These are phyloP conservation scores for Remersonia thermophila DNA, from an alignment of 2,329 filamentous ascomycete species.

Conservation along the genomic window DNA sequence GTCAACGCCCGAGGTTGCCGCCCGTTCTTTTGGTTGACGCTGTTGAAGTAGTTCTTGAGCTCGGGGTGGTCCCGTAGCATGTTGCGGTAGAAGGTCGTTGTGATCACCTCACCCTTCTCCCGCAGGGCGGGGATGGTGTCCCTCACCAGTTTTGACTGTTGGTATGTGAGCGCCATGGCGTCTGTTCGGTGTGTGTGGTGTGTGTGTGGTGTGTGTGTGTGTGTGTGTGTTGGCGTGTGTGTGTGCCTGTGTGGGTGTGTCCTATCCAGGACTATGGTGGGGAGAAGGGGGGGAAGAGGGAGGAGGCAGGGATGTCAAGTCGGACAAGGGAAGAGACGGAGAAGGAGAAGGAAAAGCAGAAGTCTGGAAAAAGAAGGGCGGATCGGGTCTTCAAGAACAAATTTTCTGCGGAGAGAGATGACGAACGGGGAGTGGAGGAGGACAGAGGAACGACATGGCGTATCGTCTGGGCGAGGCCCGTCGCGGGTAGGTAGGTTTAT, in stretches of 20 bases:
- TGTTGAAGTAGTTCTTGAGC: conserved; percentile 60
- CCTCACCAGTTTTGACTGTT: conserved; percentile 54
- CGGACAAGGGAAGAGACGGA: too few relatives aligned
- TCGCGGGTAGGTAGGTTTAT: too few relatives aligned
- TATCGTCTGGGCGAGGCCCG: too few relatives aligned
- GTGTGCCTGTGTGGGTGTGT: background rate
- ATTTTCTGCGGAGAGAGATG: too few relatives aligned
- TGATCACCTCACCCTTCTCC: conserved; percentile 56
- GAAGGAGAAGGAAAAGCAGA: too few relatives aligned
- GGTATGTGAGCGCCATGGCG: conserved; percentile 30
- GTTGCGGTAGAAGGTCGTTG: conserved; percentile 58
- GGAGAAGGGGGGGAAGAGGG: too few relatives aligned
- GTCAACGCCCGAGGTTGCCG: conserved; percentile 52
- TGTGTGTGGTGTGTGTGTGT: too few relatives aligned
- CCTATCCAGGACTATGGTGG: too few relatives aligned
- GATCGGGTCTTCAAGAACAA: too few relatives aligned
- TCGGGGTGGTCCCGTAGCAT: conserved; percentile 54
- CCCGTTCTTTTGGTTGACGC: conserved; percentile 48
- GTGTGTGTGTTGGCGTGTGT: too few relatives aligned
- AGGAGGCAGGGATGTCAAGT: too few relatives aligned
- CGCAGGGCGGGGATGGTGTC: conserved; percentile 57
- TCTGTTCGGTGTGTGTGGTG: background rate
- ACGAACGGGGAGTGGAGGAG: background rate
- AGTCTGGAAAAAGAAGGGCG: too few relatives aligned
- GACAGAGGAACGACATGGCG: background rate